These are phyloP conservation scores for Didymella pinodella DNA, from an alignment of 2,329 filamentous ascomycete genomes.

Conservation along the genomic window DNA sequence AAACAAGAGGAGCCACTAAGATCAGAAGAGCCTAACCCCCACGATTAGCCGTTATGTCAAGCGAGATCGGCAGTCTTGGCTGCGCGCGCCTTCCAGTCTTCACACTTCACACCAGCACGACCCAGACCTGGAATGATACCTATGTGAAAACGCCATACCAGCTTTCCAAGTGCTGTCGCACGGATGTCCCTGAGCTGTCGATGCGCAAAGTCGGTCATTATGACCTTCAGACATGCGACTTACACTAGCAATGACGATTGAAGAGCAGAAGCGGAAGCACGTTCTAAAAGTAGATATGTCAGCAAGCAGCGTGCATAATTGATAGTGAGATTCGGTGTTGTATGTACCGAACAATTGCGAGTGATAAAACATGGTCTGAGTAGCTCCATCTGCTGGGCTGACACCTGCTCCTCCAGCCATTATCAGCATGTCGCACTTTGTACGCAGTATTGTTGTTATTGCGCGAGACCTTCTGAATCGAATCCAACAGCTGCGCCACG, in stretches of 20 bases:
- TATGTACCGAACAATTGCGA: slow-evolving; percentile 7
- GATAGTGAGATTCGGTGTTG: slow-evolving; percentile 9
- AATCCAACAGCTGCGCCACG: neutral
- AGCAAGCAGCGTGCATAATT: slow-evolving; percentile 6
- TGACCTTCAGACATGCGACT: neutral
- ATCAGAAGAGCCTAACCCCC: slow-evolving; percentile 5
- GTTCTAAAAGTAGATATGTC: slow-evolving; percentile 14
- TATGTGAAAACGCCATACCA: neutral
- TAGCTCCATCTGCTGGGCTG: neutral
- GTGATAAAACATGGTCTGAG: neutral
- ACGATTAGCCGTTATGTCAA: slow-evolving; percentile 11
- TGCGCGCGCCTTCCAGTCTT: slow-evolving; percentile 4
- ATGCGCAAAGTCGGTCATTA: neutral
- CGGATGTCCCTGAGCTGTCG: neutral
- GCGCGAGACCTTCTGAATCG: neutral
- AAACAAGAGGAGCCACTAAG: slow-evolving; percentile 3
- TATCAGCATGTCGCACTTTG: neutral
- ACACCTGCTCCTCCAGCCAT: neutral
- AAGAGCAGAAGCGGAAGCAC: neutral
- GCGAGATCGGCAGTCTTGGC: slow-evolving; percentile 13
- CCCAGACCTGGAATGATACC: neutral
- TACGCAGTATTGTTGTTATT: neutral
- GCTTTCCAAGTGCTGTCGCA: neutral
- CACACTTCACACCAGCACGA: slow-evolving; percentile 7
- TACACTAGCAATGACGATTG: neutral